Conservation (phyloP, 805 yeast genomes). For the Cyberlindnera xishuangbannaensis region DNA sequence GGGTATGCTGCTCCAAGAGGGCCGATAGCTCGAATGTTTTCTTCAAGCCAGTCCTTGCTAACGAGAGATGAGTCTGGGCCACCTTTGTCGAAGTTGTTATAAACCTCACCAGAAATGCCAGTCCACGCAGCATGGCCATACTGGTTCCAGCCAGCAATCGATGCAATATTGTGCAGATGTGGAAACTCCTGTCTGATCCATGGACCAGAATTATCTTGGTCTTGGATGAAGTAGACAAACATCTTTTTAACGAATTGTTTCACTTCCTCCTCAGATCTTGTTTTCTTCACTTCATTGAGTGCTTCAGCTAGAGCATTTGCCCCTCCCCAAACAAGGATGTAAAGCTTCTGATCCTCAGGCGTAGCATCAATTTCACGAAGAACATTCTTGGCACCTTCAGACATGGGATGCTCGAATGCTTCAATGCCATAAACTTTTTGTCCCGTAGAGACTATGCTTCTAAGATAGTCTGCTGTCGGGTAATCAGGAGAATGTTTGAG, state of each 20-base stretch:
- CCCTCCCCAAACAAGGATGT: slow-evolving; percentile 29
- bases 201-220: slow-evolving; percentile 29
- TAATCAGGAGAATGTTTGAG: slow-evolving; percentile 24
- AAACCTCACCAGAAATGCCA: slow-evolving; percentile 27
- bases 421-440: slow-evolving; percentile 24
- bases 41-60: slow-evolving; percentile 22
- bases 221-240: slow-evolving; percentile 27
- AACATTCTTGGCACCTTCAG: slow-evolving; percentile 23
- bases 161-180: slow-evolving; percentile 22
- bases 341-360: slow-evolving; percentile 15
- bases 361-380: slow-evolving; percentile 22
- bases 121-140: slow-evolving; percentile 28
- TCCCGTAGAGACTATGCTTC: slow-evolving; percentile 23
- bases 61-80: slow-evolving; percentile 25
- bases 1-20: slow-evolving; percentile 26
- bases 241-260: slow-evolving; percentile 17
- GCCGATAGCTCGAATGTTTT: slow-evolving; percentile 23
- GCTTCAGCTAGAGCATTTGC: slow-evolving; percentile 29
- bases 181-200: slow-evolving; percentile 29
- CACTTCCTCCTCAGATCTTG: slow-evolving; percentile 14
- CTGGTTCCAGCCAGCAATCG: slow-evolving; percentile 26
- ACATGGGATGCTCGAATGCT: slow-evolving; percentile 17
- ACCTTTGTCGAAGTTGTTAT: slow-evolving; percentile 21
- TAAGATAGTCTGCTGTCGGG: slow-evolving; percentile 25
- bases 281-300: slow-evolving; percentile 19